Percentiles rank a stretch among this genome's conserved stretches.
phyloP scores from a whole-genome alignment of 768 basidiomycete genomes.

The Suillus plorans region DNA sequence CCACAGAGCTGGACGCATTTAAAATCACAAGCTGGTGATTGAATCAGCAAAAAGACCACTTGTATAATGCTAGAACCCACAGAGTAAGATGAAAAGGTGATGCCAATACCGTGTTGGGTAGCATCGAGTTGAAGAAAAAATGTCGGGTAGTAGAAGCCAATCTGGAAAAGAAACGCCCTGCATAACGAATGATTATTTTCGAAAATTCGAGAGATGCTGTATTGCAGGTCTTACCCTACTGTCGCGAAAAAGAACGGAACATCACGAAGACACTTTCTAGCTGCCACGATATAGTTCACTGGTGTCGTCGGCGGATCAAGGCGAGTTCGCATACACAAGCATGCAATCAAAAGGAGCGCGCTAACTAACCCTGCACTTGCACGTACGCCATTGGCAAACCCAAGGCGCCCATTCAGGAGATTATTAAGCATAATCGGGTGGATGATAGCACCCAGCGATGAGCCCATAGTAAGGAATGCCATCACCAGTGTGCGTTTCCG shows the following conservation, averaged over 20 bases:
- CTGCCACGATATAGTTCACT: not conserved
- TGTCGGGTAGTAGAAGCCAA: not conserved
- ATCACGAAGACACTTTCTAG: not conserved
- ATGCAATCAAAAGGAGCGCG: not conserved
- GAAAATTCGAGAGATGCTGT: not conserved
- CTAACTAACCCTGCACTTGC: not conserved
- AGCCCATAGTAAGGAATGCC: not conserved
- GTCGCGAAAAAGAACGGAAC: not conserved
- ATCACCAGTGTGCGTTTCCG: not conserved
- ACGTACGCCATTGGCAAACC: not conserved
- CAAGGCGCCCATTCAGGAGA: not conserved
- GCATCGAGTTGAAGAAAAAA: not conserved
- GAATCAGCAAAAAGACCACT: not conserved
- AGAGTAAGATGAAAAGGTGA: not conserved
- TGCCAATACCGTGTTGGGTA: not conserved
- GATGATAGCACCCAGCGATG: not conserved
- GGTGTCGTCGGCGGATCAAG: not conserved
- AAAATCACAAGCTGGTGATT: not conserved
- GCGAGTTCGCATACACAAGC: not conserved
- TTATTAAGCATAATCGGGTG: not conserved
- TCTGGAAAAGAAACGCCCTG: not conserved
- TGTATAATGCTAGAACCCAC: not conserved
- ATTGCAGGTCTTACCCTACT: not conserved
- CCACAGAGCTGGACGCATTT: not conserved
- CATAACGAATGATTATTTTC: not conserved